Conservation (phyloP, 2,329 filamentous ascomycete species). For the Verticillium klebahnii region DNA sequence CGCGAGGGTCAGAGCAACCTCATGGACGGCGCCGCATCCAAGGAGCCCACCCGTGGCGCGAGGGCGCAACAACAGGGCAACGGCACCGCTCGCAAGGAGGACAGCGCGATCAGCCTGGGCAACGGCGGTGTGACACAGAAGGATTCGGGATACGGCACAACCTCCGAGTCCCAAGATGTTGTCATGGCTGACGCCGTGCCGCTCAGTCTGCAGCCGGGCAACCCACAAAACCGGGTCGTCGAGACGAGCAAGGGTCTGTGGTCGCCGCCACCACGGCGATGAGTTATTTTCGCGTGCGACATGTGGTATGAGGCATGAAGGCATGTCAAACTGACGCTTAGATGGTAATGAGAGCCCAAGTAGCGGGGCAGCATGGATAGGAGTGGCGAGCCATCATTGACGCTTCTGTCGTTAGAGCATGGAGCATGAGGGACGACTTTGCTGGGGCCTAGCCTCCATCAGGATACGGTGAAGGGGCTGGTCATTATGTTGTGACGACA, state of each 20-base stretch:
- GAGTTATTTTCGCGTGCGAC: background rate
- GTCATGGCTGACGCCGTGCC: conserved; percentile 49
- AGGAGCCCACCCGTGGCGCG: conserved; percentile 40
- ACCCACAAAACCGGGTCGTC: conserved; percentile 50
- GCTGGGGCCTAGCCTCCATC: background rate
- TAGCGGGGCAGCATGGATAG: background rate
- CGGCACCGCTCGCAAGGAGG: conserved; percentile 30
- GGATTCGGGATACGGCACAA: conserved; percentile 47
- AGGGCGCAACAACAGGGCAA: conserved; percentile 19
- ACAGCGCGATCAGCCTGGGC: conserved; percentile 37
- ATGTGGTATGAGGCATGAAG: background rate
- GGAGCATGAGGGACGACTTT: background rate
- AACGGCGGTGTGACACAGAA: conserved; percentile 21
- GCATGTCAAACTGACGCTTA: background rate
- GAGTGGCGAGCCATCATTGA: background rate
- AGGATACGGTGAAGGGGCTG: background rate
- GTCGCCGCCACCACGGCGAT: conserved; percentile 24
- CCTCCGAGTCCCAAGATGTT: conserved; percentile 34
- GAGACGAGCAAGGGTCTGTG: conserved; percentile 62
- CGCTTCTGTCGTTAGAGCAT: background rate
- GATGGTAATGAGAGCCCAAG: background rate
- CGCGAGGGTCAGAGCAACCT: conserved; percentile 57
- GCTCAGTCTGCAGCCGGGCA: conserved; percentile 49
- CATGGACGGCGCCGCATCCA: conserved; percentile 56
- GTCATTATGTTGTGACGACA: background rate